Percentiles rank a stretch among this genome's conserved stretches.
Conservation (phyloP, 768 basidiomycete genomes). For the Agaricus sinodeliciosus region DNA sequence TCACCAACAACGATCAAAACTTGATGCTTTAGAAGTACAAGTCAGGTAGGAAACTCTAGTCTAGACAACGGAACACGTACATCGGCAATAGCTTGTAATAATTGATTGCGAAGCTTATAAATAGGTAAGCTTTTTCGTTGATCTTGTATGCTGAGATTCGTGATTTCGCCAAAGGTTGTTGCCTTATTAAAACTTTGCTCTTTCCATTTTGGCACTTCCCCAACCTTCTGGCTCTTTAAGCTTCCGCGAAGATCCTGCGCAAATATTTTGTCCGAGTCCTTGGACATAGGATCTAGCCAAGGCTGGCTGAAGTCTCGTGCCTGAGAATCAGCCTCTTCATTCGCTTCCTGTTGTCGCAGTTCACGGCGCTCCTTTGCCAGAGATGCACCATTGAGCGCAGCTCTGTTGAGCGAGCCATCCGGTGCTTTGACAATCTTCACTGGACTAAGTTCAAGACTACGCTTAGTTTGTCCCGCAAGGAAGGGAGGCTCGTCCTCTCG, state of each 20-base stretch:
- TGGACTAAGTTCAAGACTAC: slow-evolving; percentile 90
- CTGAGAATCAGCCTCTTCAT: slow-evolving; percentile 91
- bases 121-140: slow-evolving; percentile 90
- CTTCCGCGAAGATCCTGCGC: slow-evolving; percentile 88
- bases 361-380: slow-evolving; percentile 94
- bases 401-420: slow-evolving; percentile 93
- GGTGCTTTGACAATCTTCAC: slow-evolving; percentile 99
- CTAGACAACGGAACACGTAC: slow-evolving; percentile 37
- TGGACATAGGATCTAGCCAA: slow-evolving; percentile 98
- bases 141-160: slow-evolving; percentile 84
- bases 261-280: slow-evolving; percentile 78
- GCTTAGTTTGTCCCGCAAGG: slow-evolving; percentile 93
- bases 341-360: slow-evolving; percentile 87
- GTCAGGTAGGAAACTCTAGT: slow-evolving; percentile 9
- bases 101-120: slow-evolving; percentile 86
- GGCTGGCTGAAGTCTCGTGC: slow-evolving; percentile 92
- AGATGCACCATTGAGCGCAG: slow-evolving; percentile 89
- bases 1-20: slow-evolving; percentile 98
- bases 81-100: slow-evolving; percentile 86
- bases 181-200: slow-evolving; percentile 91
- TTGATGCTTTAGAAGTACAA: slow-evolving; percentile 60
- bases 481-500: slow-evolving; percentile 96
- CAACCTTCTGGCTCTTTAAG: slow-evolving; percentile 75
- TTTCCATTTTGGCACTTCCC: slow-evolving; percentile 86
- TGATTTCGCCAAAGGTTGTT: slow-evolving; percentile 93